Base-by-base conservation (phyloP, 2,329 filamentous ascomycete genomes). In the Alternaria consortialis region DNA sequence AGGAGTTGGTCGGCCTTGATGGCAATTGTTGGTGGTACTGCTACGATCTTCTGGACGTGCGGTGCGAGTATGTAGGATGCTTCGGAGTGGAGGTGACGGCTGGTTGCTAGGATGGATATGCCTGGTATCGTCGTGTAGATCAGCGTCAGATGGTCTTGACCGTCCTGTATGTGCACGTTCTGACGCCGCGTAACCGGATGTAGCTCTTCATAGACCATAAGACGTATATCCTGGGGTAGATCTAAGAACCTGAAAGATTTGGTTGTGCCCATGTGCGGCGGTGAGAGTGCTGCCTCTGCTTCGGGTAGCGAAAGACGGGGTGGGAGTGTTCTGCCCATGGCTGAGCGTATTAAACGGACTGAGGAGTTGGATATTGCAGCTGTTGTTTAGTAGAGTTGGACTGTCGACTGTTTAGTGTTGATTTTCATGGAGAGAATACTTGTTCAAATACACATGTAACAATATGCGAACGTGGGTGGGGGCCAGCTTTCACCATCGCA, bases 131-230 rank as follows among this genome's bases (percentile, higher is more conserved):
- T 43, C 0, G 51, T 44, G 7, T 48, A 64, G 36, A 60, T 52
- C 3, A 66, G 37, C 1, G 51, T 60, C 9, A 60, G 9, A 12
- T 58, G n/a, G 17, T 58, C 29, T 13, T 25, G 36, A 0, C 7
- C 31, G 4, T 40, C 20, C 5, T 32, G 13, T 1, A 66, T 40
- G 5, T 40, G 53, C 2, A 64, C 11, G 6, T 3, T 20, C 20
- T 51, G 39, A 9, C 36, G 29, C 3, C 27, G 42, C 23, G 40
- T 50, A 4, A 9, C n/a, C 17, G 51, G 29, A 4, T 13, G 15
- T 12, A 67, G 29, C 20, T 62, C 11, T 1, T 56, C 47, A 31
- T 63, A 63, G 2, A 65, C 42, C 46, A 61, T 56, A 25, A 61
- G 43, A 4, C 60, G 60, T 8, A 65, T 40, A 4, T 63, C 63